Percentiles rank a stretch among this genome's conserved stretches.
phyloP scores from a whole-genome alignment of 768 basidiomycete genomes.

The Boletales sp. region DNA sequence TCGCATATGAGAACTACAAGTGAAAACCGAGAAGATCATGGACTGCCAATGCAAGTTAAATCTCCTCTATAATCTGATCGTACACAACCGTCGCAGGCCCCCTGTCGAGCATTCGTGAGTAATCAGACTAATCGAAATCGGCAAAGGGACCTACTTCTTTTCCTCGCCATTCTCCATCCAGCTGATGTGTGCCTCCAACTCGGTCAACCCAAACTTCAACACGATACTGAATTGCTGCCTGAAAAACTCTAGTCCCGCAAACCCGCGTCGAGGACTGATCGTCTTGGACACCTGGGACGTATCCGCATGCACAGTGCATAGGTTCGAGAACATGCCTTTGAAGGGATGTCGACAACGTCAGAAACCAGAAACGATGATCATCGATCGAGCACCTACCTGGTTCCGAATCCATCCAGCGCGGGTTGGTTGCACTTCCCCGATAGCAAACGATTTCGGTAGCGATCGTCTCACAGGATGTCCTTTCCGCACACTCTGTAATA shows the following conservation, averaged over 20 bases:
- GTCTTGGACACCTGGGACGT: slow-evolving; percentile 28
- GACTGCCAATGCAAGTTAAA: slow-evolving; percentile 2
- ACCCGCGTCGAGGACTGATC: slow-evolving; percentile 29
- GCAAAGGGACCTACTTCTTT: slow-evolving; percentile 11
- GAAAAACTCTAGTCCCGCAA: slow-evolving; percentile 28
- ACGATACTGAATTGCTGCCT: slow-evolving; percentile 37
- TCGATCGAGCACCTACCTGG: slow-evolving; percentile 15
- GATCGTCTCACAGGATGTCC: slow-evolving; percentile 24
- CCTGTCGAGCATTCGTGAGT: slow-evolving; percentile 13
- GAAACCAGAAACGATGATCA: too few species aligned
- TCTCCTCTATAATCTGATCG: slow-evolving; percentile 30
- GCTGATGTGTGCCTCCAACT: slow-evolving; percentile 43
- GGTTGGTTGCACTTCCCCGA: slow-evolving; percentile 19
- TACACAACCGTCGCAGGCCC: slow-evolving; percentile 32
- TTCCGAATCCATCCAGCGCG: slow-evolving; percentile 30
- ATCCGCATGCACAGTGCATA: slow-evolving; percentile 23
- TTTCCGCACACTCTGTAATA: slow-evolving; percentile 27
- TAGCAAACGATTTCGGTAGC: slow-evolving; percentile 32
- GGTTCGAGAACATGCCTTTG: slow-evolving; percentile 26
- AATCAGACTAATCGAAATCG: background rate
- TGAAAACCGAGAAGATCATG: background rate
- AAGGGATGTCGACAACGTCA: background rate
- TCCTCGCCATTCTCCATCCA: slow-evolving; percentile 39
- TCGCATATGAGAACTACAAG: too few species aligned
- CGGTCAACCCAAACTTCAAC: slow-evolving; percentile 42